Evolutionary conservation across 2,329 filamentous ascomycete species (phyloP).

Genomic region (Monosporascus sp.): DNA sequence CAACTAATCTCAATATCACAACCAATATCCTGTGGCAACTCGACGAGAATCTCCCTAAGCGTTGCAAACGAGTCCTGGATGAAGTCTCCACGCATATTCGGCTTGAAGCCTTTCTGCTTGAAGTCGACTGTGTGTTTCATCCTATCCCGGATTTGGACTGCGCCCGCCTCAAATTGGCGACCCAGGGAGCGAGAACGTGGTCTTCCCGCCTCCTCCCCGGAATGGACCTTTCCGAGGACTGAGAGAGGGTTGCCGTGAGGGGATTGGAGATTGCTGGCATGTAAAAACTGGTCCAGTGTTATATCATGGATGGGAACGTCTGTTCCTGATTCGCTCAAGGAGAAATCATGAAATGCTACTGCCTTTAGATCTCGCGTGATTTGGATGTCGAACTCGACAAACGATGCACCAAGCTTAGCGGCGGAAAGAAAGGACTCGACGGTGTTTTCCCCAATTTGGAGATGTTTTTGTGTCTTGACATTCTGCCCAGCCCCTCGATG

Average conservation of each 20-base stretch:
- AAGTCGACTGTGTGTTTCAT: constrained; percentile 36
- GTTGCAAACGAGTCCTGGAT: constrained; percentile 34
- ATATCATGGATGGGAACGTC: constrained; percentile 35
- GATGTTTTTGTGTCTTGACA: constrained; percentile 18
- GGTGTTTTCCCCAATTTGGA: constrained; percentile 35
- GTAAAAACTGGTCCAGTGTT: constrained; percentile 32
- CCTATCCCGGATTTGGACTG: constrained; percentile 21
- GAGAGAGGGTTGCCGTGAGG: constrained; percentile 4
- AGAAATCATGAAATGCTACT: constrained; percentile 38
- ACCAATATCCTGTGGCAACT: constrained; percentile 29
- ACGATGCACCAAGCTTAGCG: constrained; percentile 27
- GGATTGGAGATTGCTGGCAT: constrained; percentile 22
- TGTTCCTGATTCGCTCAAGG: constrained; percentile 36
- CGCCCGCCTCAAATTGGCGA: constrained; percentile 14
- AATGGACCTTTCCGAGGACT: too few relatives aligned
- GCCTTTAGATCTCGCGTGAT: constrained; percentile 35
- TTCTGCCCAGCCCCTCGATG: constrained; percentile 31
- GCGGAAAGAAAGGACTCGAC: constrained; percentile 32
- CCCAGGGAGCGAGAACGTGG: constrained; percentile 17
- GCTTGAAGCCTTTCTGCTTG: constrained; percentile 32
- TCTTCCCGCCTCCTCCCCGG: background rate
- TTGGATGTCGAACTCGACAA: constrained; percentile 36
- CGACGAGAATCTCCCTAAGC: constrained; percentile 30
- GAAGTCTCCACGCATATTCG: constrained; percentile 32
- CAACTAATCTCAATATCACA: constrained; percentile 38